Conservation (phyloP, 2,329 filamentous ascomycete genomes). For the Passalora sequoiae region DNA sequence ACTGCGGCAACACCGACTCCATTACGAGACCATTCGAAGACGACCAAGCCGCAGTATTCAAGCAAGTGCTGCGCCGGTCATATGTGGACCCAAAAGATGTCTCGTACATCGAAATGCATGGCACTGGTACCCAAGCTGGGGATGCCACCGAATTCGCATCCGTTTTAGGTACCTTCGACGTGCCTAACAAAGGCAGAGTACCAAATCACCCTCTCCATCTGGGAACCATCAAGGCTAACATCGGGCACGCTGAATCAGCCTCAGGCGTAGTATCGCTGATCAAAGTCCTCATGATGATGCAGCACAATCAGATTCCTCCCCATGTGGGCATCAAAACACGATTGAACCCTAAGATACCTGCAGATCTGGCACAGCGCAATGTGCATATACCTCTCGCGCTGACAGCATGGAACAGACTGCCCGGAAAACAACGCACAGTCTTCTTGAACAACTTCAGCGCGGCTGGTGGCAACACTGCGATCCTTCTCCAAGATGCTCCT, state of each 20-base stretch:
- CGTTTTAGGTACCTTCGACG: constrained; percentile 2
- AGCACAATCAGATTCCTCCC: constrained; percentile 11
- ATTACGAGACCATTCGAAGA: constrained; percentile 14
- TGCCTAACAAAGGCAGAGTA: not conserved
- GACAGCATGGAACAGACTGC: constrained; percentile 3
- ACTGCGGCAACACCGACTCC: constrained; percentile 4
- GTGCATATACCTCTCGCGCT: constrained; percentile 4
- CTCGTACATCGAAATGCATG: constrained; percentile 12
- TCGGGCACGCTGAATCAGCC: constrained; percentile 27
- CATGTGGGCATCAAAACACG: constrained; percentile 7
- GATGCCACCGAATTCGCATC: constrained; percentile 16
- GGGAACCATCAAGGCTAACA: constrained; percentile 27
- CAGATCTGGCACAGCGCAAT: constrained; percentile 4
- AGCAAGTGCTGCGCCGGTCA: constrained; percentile 6
- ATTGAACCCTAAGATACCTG: constrained; percentile 12
- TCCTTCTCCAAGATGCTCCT: constrained; percentile 28
- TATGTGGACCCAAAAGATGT: constrained; percentile 6
- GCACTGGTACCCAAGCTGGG: constrained; percentile 16
- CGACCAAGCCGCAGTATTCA: constrained; percentile 14
- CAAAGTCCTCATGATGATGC: constrained; percentile 37
- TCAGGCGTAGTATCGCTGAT: constrained; percentile 37
- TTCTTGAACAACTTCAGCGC: constrained; percentile 38
- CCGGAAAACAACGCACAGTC: not conserved
- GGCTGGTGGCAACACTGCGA: constrained; percentile 35
- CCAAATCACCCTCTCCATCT: constrained; percentile 18